phyloP scores from a whole-genome alignment of 2,329 filamentous ascomycete genomes.

The Paecilomyces sp. region DNA sequence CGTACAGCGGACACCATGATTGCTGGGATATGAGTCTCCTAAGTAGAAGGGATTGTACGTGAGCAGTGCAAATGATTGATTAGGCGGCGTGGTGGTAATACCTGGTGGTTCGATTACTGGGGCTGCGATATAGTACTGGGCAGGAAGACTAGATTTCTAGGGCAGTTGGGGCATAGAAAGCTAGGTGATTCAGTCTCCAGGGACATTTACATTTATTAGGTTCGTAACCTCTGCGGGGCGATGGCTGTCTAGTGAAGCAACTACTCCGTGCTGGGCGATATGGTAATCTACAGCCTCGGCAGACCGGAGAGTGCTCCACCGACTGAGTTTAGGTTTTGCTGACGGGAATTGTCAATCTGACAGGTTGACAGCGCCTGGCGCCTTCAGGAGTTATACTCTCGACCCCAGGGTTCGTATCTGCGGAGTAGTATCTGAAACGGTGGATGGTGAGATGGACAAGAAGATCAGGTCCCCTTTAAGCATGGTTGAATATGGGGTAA shows the following conservation, averaged over 20 bases:
- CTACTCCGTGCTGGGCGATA: background rate
- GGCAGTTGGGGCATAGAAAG: background rate
- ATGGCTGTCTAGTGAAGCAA: background rate
- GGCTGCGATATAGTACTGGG: background rate
- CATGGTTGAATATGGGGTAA: background rate
- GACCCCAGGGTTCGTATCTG: background rate
- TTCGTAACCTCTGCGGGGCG: background rate
- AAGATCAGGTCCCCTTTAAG: background rate
- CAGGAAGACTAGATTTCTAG: background rate
- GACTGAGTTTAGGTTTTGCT: background rate
- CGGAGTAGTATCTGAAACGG: background rate
- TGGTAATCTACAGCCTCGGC: background rate
- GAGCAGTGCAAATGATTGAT: background rate
- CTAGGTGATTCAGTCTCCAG: background rate
- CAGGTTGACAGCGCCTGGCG: background rate
- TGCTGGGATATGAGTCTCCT: background rate
- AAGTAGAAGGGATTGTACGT: background rate
- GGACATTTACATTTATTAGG: background rate
- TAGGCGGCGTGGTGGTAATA: background rate
- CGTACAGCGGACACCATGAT: background rate
- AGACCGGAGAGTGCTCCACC: background rate
- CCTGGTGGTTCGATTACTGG: background rate
- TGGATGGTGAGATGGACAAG: background rate
- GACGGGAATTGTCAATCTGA: background rate
- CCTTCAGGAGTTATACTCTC: background rate